Conservation (phyloP, 2,329 filamentous ascomycete genomes). For the Akanthomyces dipterigenus region DNA sequence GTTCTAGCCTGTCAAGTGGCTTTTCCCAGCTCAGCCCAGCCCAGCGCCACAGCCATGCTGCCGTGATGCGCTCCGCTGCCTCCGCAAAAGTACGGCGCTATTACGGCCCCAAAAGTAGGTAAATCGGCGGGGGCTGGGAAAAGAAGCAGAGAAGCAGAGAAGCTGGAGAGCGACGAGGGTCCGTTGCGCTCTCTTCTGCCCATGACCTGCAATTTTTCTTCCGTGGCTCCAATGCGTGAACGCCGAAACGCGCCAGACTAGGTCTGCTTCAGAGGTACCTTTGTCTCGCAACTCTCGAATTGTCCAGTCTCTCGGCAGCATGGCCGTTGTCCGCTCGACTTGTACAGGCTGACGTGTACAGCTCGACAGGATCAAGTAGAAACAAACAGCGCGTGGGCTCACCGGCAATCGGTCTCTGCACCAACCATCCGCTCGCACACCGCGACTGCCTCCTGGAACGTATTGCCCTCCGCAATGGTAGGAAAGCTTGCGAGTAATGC, state of each 20-base stretch:
- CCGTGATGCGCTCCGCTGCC: neutral
- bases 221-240: neutral
- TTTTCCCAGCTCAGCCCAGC: neutral
- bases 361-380: neutral
- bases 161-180: neutral
- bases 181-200: neutral
- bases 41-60: neutral
- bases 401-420: neutral
- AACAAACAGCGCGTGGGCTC: neutral
- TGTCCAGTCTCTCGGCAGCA: neutral
- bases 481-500: constrained; percentile 2
- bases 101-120: constrained; percentile 8
- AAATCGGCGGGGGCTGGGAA: constrained; percentile 5
- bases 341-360: neutral
- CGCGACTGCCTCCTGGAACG: neutral
- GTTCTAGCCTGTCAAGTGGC: neutral
- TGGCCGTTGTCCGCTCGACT: neutral
- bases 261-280: neutral
- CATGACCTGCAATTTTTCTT: neutral
- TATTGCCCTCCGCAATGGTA: neutral
- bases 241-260: neutral
- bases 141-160: neutral
- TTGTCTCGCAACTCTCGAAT: neutral
- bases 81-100: constrained; percentile 9
- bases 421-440: neutral